Base-by-base conservation (phyloP, 2,329 filamentous ascomycete genomes). In the Dendrostoma leiphaemia region DNA sequence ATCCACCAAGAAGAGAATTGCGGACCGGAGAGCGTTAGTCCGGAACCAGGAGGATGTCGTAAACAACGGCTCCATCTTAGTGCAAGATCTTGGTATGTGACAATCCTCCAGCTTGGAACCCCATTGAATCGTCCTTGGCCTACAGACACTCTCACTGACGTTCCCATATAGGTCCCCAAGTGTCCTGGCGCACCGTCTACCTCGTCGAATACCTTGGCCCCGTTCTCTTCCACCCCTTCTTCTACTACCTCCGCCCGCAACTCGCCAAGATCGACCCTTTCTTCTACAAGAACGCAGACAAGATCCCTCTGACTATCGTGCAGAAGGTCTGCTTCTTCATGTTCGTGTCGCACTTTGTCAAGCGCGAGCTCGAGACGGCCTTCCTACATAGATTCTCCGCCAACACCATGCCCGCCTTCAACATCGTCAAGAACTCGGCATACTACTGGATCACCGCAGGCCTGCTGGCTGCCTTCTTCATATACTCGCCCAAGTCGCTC, bases 351-450 rank as follows among this genome's bases (percentile, higher is more conserved):
- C 94, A 99, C 78, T 99, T 97, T 72, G 62, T 90, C 69, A 99
- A 99, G 82, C 91, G 94, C 67, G 94, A 99, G 77, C 80, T 90
- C 61, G 94, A 99, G 77, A 97, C 94, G 1, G 68, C 96, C 59
- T 96, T 94, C 69, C 83, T 99, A 59, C 94, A 99, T 79, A 91
- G 90, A 69, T 99, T 99, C 79, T 93, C 91, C 53, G 85, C 88
- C 59, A 90, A 89, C 65, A 99, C 94, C 46, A 99, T 99, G 94
- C 94, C 94, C 17, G 81, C 83, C 55, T 75, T 74, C 67, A 96
- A 96, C 78, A 90, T 99, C 68, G 88, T 97, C 82, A 94, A 93
- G 74, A 99, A 99, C 81, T 91, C 87, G 61, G 83, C 82, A 62
- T 93, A 97, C 78, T 99, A 99, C 83, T 99, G 94, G 94, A 65